These are phyloP conservation scores for Hericium erinaceus DNA, from an alignment of 768 basidiomycete genomes.

Conservation along the genomic window DNA sequence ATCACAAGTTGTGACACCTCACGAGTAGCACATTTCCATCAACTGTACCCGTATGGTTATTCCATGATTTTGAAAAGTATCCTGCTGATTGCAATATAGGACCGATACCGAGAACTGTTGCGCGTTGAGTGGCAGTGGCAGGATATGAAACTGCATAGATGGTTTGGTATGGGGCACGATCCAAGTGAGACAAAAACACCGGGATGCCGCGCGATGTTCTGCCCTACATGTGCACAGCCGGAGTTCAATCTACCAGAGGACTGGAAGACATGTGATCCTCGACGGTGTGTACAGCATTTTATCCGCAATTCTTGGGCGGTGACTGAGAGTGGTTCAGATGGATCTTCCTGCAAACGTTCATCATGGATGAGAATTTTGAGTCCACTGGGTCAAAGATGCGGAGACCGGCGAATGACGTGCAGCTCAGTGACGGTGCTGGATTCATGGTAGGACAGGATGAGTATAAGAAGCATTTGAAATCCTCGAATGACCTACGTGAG, in stretches of 20 bases:
- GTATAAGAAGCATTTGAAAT: neutral
- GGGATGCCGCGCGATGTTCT: neutral
- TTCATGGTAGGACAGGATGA: neutral
- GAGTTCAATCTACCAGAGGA: neutral
- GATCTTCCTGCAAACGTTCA: neutral
- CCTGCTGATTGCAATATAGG: neutral
- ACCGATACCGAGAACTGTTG: neutral
- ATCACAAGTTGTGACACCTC: neutral
- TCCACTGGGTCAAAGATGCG: neutral
- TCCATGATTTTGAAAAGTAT: neutral
- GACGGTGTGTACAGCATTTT: neutral
- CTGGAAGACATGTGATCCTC: neutral
- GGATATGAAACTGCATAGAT: neutral
- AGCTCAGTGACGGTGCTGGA: neutral
- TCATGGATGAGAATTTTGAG: neutral
- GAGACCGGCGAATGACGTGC: neutral
- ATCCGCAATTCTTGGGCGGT: neutral
- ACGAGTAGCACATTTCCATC: neutral
- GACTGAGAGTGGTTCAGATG: neutral
- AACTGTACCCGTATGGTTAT: neutral
- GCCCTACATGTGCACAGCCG: neutral
- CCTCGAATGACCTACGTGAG: neutral
- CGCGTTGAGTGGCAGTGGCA: neutral
- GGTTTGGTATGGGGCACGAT: neutral
- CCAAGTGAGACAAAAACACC: neutral